These are phyloP conservation scores for Fraxinus greggii DNA, from an alignment of 305 asterid species.

Conservation along the genomic window DNA sequence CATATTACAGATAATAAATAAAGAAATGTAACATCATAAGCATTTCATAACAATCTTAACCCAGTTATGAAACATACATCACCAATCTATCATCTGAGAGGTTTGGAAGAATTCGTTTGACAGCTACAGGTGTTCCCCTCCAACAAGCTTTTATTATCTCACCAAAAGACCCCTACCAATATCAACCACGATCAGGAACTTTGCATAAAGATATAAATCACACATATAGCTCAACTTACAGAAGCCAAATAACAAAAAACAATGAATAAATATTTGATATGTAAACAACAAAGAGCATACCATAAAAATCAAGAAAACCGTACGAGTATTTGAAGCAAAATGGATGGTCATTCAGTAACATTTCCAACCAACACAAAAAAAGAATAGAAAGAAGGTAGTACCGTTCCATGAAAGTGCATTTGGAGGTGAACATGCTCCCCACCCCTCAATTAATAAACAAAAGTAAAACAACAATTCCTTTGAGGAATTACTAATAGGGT, in stretches of 20 bases:
- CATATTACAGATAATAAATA: background rate
- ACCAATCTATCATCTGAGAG: slow-evolving; percentile 95
- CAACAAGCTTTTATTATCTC: slow-evolving; percentile 90
- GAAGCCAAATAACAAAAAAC: background rate
- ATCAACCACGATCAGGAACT: slow-evolving; percentile 35
- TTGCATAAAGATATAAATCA: slow-evolving; percentile 18
- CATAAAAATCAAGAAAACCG: background rate
- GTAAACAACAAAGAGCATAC: background rate
- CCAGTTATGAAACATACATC: slow-evolving; percentile 55
- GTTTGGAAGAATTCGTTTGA: slow-evolving; percentile 94
- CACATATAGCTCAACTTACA: slow-evolving; percentile 8
- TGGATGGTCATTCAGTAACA: background rate
- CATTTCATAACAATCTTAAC: slow-evolving; percentile 14
- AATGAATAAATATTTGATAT: background rate
- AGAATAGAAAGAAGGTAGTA: background rate
- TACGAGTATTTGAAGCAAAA: background rate
- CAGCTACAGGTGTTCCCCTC: slow-evolving; percentile 98
- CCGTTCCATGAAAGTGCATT: background rate
- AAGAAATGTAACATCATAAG: background rate
- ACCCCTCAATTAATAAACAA: background rate
- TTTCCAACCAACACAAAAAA: background rate
- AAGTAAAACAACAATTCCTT: background rate
- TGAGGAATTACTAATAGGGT: background rate
- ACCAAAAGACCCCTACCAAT: slow-evolving; percentile 88
- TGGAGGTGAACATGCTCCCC: background rate